Evolutionary conservation across 2,329 filamentous ascomycete species (phyloP).

Genomic region (Mollisiaceae sp.): DNA sequence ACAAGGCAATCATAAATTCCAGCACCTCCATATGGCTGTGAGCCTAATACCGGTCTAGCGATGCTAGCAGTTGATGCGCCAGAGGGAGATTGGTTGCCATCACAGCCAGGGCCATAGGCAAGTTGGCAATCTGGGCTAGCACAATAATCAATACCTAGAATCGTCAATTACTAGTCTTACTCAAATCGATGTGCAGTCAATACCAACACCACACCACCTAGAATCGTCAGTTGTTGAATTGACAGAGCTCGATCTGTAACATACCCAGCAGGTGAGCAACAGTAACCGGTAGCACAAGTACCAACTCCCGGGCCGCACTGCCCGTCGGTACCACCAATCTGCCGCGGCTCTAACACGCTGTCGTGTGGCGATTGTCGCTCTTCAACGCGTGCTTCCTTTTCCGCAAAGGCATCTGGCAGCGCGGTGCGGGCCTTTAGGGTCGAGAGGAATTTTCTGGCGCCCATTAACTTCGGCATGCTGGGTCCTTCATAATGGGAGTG

Average conservation of each 20-base stretch:
- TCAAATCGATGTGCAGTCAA: not conserved
- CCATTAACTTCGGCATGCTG: conserved; percentile 33
- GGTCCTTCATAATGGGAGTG: conserved; percentile 29
- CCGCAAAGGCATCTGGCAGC: conserved; percentile 23
- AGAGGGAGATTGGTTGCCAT: conserved; percentile 59
- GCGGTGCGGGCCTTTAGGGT: conserved; percentile 33
- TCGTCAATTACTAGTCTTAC: not conserved
- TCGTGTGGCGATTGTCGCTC: conserved; percentile 2
- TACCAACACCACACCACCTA: conserved; percentile 36
- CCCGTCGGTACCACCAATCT: conserved; percentile 25
- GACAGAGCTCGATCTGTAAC: not conserved
- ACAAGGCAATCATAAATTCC: conserved; percentile 61
- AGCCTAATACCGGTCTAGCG: conserved; percentile 55
- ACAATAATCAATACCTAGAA: conserved; percentile 55
- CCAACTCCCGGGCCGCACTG: conserved; percentile 38
- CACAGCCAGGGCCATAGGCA: conserved; percentile 63
- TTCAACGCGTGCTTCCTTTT: conserved; percentile 18
- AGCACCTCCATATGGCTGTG: conserved; percentile 59
- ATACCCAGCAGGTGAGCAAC: conserved; percentile 39
- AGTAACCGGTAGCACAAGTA: conserved; percentile 33
- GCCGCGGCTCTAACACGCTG: conserved; percentile 19
- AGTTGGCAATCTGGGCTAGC: conserved; percentile 66
- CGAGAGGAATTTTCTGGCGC: conserved; percentile 36
- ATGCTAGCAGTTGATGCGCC: conserved; percentile 61
- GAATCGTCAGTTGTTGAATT: conserved; percentile 2